phyloP scores from a whole-genome alignment of 1,139 yeast genomes.

The Geotrichum fermentans region DNA sequence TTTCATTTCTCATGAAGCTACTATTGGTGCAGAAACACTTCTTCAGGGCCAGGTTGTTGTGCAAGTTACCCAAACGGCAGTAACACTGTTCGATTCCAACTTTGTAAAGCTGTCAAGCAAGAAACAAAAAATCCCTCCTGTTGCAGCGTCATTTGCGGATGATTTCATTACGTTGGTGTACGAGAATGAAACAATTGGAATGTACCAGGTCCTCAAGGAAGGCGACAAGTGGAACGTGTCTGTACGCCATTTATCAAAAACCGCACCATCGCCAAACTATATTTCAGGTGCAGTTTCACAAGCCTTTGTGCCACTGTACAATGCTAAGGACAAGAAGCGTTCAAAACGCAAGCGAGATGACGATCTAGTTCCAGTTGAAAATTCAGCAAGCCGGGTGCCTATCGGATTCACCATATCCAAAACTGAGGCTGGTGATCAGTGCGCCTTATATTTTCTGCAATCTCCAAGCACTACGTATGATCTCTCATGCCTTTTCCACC shows the following conservation, averaged over 20 bases:
- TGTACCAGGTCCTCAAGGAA: conserved; percentile 8
- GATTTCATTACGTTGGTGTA: conserved; percentile 12
- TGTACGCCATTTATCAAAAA: conserved; percentile 1
- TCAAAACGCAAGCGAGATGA: conserved; percentile 16
- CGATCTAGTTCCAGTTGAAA: conserved; percentile 8
- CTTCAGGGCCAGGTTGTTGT: conserved; percentile 58
- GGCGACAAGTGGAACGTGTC: conserved; percentile 11
- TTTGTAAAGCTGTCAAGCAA: conserved; percentile 27
- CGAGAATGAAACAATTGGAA: conserved; percentile 1
- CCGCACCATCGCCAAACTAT: neutral
- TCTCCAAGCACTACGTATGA: conserved; percentile 2
- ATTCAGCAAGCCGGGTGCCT: neutral
- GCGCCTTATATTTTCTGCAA: conserved; percentile 7
- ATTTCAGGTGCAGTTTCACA: conserved; percentile 6
- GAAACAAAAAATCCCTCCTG: conserved; percentile 7
- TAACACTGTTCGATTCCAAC: conserved; percentile 59
- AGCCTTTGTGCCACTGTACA: conserved; percentile 1
- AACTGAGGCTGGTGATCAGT: conserved; percentile 1
- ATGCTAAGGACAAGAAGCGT: conserved; percentile 5
- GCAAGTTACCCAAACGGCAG: conserved; percentile 67
- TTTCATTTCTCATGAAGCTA: conserved; percentile 59
- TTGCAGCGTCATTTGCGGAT: conserved; percentile 15
- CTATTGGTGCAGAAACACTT: conserved; percentile 63
- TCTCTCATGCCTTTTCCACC: conserved; percentile 7
- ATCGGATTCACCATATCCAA: conserved; percentile 5